phyloP scores from a whole-genome alignment of 768 basidiomycete species.

The Mycena albidolilacea region DNA sequence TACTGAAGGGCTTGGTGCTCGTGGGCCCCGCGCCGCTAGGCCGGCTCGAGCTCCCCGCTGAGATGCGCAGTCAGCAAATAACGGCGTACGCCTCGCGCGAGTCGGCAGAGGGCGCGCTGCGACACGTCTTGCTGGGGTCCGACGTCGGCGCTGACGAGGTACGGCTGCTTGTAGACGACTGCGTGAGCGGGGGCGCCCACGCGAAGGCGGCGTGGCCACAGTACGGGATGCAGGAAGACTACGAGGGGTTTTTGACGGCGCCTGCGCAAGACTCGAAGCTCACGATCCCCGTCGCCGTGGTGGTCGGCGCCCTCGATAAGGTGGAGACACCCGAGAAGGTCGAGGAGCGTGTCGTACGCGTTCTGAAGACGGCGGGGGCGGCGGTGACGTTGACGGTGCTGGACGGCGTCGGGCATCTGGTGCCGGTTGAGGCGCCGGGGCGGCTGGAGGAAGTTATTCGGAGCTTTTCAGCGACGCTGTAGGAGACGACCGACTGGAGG shows the following conservation, averaged over 20 bases:
- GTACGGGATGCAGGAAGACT: constrained; percentile 25
- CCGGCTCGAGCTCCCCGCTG: constrained; percentile 16
- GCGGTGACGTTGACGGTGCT: constrained; percentile 17
- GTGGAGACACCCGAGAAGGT: constrained; percentile 24
- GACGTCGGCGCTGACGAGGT: constrained; percentile 22
- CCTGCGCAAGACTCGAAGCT: background rate
- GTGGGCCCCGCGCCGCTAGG: constrained; percentile 29
- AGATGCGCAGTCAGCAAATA: constrained; percentile 20
- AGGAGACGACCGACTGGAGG: too few relatives aligned
- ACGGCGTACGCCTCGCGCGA: constrained; percentile 20
- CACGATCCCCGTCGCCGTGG: constrained; percentile 22
- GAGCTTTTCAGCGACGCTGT: background rate
- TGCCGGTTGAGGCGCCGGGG: constrained; percentile 29
- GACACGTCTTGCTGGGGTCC: constrained; percentile 19
- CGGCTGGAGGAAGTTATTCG: constrained; percentile 9
- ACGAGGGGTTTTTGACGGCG: background rate
- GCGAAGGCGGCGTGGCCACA: constrained; percentile 25
- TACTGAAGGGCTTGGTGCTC: constrained; percentile 28
- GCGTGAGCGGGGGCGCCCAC: constrained; percentile 7
- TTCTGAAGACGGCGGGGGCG: constrained; percentile 26
- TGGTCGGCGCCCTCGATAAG: constrained; percentile 26
- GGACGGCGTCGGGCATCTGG: constrained; percentile 23
- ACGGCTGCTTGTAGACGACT: constrained; percentile 20
- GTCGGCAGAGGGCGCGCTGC: constrained; percentile 17
- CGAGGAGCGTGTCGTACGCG: constrained; percentile 14